Evolutionary conservation across 2,329 filamentous ascomycete genomes (phyloP), one percentile per base, ranked within the genome.

Genomic region (Claviceps fusiformis): DNA sequence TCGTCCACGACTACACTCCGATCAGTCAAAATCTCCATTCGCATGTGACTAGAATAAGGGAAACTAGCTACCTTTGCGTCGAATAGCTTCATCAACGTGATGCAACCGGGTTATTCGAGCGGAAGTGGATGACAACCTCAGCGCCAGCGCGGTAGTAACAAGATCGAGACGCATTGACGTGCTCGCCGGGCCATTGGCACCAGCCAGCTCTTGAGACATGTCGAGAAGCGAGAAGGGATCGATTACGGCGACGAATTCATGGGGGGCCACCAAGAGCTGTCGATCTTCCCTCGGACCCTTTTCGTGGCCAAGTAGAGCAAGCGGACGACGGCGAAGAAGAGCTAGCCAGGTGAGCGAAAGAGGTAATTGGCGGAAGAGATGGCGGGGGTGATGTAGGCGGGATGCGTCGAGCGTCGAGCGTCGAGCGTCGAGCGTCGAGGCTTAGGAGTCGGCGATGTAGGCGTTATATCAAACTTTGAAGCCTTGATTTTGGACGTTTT

Each of bases 121-220:
- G 39, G 71, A 69, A 15, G 82, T 85, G 8, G 83, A 86, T 50
- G 84, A 85, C 46, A 82, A 83, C 53, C 75, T 73, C 57, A 86
- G 69, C 53, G 75, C 77, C 51, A 71, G 68, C 62, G 73, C 76
- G 54, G 72, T 72, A 57, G 73, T 69, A 54, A 68, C 67, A 61
- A 80, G 68, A 68, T 84, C 77, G 59, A 83, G 67, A 61, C 65
- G 64, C 37, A 46, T 35, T 61, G 68, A 64, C 59, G 67, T 62
- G 52, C 59, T 51, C 60, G 61, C 63, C 55, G 74, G 72, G 74
- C 73, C 76, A 76, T 79, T 64, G 60, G 60, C 52, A 33, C 54
- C 56, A 44, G 52, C 60, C 54, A 60, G 59, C 55, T 62, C 56
- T 62, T 70, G 65, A 66, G 69, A 69, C 69, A 71, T 71, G 58